phyloP scores from a whole-genome alignment of 805 yeast genomes.

The Yarrowia divulgata region DNA sequence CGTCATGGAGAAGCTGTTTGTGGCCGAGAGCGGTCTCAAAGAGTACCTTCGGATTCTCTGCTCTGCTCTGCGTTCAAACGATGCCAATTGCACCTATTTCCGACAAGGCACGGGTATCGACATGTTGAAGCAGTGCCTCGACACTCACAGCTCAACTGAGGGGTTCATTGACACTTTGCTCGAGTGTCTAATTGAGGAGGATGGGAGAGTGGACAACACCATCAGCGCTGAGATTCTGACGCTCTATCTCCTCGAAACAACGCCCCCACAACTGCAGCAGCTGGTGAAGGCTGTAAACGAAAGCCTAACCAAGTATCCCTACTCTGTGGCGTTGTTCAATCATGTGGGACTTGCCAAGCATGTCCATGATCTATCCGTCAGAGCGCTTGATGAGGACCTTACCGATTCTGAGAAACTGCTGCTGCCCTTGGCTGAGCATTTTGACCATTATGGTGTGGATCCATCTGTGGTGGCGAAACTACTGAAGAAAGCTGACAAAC shows the following conservation, averaged over 20 bases:
- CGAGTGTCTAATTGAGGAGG: conserved; percentile 29
- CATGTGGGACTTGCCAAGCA: conserved; percentile 26
- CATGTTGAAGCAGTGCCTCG: conserved; percentile 27
- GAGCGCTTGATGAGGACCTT: conserved; percentile 14
- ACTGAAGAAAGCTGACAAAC: conserved; percentile 25
- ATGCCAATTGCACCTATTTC: conserved; percentile 32
- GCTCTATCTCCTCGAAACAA: conserved; percentile 20
- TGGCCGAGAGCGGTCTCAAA: conserved; percentile 5
- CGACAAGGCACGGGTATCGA: conserved; percentile 23
- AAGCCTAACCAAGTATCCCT: conserved; percentile 6
- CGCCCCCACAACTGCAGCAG: background rate
- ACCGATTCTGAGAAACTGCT: background rate
- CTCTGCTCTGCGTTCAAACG: conserved; percentile 18
- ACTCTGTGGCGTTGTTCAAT: conserved; percentile 17
- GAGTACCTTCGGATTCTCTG: conserved; percentile 10
- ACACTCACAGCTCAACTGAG: conserved; percentile 15
- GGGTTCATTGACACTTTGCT: conserved; percentile 13
- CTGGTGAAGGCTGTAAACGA: conserved; percentile 12
- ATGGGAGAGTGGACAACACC: conserved; percentile 16
- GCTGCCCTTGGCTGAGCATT: conserved; percentile 4
- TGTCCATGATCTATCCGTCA: conserved; percentile 4
- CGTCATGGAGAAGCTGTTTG: conserved; percentile 36
- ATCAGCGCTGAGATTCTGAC: conserved; percentile 27
- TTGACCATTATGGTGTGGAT: conserved; percentile 22
- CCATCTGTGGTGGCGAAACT: conserved; percentile 20